Evolutionary conservation across 2,329 filamentous ascomycete species (phyloP).

Genomic region (Incumbomyces lentus): DNA sequence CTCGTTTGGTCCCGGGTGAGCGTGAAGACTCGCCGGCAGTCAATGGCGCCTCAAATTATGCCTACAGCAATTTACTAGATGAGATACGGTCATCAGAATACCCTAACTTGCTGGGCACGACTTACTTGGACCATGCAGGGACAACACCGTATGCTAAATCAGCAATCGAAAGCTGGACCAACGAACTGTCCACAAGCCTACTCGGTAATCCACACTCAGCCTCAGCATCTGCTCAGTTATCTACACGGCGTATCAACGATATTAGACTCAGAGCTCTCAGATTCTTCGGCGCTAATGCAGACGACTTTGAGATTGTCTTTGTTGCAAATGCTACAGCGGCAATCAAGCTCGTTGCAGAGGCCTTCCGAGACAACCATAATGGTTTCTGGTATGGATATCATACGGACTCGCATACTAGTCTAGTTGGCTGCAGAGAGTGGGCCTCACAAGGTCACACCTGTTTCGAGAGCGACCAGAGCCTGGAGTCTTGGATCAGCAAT

Average conservation of each 20-base stretch:
- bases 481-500: conserved; percentile 54
- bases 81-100: conserved; percentile 38
- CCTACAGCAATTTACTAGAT: conserved; percentile 38
- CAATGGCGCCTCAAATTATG: conserved; percentile 4
- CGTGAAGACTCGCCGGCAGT: too few relatives aligned
- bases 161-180: conserved; percentile 65
- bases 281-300: conserved; percentile 73
- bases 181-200: conserved; percentile 66
- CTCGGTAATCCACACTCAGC: conserved; percentile 90
- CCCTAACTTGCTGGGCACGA: conserved; percentile 44
- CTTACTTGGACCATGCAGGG: conserved; percentile 92
- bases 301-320: conserved; percentile 78
- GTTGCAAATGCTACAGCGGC: conserved; percentile 86
- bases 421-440: conserved; percentile 70
- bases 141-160: conserved; percentile 75
- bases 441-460: conserved; percentile 52
- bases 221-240: conserved; percentile 68
- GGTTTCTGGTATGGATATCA: conserved; percentile 82
- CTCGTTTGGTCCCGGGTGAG: too few relatives aligned
- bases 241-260: conserved; percentile 65
- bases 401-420: conserved; percentile 71
- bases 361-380: conserved; percentile 54
- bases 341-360: conserved; percentile 76
- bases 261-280: conserved; percentile 58
- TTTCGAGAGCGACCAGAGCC: conserved; percentile 51